Evolutionary conservation across 2,329 filamentous ascomycete genomes (phyloP), one percentile per base, ranked within the genome.

Genomic region (Alternaria triticimaculans): DNA sequence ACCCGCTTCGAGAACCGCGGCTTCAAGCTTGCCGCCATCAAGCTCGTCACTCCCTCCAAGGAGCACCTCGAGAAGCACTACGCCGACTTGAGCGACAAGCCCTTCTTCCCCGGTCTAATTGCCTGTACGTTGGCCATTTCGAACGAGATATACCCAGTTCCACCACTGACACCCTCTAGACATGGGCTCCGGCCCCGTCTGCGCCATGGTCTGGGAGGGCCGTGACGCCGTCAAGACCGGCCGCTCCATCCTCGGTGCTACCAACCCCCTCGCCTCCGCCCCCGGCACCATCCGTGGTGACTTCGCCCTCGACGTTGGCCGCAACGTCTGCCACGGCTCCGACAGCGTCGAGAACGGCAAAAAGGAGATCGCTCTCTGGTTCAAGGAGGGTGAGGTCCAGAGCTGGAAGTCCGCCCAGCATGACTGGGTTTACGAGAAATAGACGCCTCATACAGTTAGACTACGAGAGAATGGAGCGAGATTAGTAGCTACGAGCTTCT

Each of bases 341-440:
- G 96, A 99, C 89, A 90, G 88, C 82, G 95, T 99, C 85, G 96
- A 99, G 90, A 97, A 89, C 87, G 96, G 96, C 85, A 89, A 98
- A 92, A 97, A 98, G 92, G 96, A 99, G 89, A 99, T 99, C 82
- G 91, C 91, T 80, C 90, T 98, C 82, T 99, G 96, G 96, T 99
- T 99, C 92, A 90, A 92, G 85, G 87, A 92, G 75, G 90, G 89
- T 76, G 96, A 98, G 84, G 82, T 97, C 80, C 84, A 93, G 84
- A 87, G 81, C 85, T 98, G 92, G 89, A 95, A 96, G 89, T 86
- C 87, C 75, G 87, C 92, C 82, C 88, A 92, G 86, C 88, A 92
- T 85, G 89, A 92, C 87, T 98, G 96, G 96, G 87, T 98, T 87
- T 98, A 97, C 88, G 96, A 99, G 92, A 95, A 96, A 88, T 67